Conservation (phyloP, 352 stramenopile genomes). For the Phytophthora pisi region DNA sequence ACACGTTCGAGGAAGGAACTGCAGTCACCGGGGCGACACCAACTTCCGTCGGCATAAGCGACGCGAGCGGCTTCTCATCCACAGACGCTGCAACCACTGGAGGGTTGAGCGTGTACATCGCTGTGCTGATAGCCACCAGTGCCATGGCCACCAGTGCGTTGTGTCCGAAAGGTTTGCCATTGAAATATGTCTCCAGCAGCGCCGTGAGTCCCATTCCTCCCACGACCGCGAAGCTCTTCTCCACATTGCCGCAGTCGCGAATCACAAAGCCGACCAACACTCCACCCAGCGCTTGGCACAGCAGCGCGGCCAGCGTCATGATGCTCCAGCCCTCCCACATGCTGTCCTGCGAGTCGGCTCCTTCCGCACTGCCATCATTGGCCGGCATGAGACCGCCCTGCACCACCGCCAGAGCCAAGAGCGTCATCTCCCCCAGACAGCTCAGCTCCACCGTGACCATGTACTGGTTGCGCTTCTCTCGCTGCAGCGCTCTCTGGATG, state of each 20-base stretch:
- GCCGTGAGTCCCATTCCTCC: conserved; percentile 83
- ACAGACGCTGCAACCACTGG: conserved; percentile 24
- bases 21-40: conserved; percentile 7
- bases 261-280: conserved; percentile 86
- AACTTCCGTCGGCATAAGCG: conserved; percentile 9
- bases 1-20: conserved; percentile 1
- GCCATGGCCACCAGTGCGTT: conserved; percentile 61
- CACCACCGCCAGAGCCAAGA: conserved; percentile 55
- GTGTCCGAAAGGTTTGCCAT: conserved; percentile 71
- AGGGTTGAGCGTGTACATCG: conserved; percentile 79
- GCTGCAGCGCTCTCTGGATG: conserved; percentile 77
- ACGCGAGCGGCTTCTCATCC: conserved; percentile 28
- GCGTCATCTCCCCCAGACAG: conserved; percentile 65
- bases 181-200: conserved; percentile 67
- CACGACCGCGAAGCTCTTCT: conserved; percentile 86
- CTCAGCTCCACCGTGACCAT: conserved; percentile 85
- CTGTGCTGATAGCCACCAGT: conserved; percentile 64
- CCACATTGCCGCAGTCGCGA: conserved; percentile 85
- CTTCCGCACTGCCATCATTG: conserved; percentile 7
- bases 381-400: conserved; percentile 22
- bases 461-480: conserved; percentile 74
- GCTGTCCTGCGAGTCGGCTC: conserved; percentile 34
- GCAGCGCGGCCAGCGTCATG: conserved; percentile 63
- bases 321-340: conserved; percentile 80
- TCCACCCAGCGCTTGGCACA: conserved; percentile 74